Percentiles rank a stretch among this genome's conserved stretches.
Evolutionary conservation across 2,329 filamentous ascomycete genomes (phyloP).

Genomic region (Aureobasidium sp.): DNA sequence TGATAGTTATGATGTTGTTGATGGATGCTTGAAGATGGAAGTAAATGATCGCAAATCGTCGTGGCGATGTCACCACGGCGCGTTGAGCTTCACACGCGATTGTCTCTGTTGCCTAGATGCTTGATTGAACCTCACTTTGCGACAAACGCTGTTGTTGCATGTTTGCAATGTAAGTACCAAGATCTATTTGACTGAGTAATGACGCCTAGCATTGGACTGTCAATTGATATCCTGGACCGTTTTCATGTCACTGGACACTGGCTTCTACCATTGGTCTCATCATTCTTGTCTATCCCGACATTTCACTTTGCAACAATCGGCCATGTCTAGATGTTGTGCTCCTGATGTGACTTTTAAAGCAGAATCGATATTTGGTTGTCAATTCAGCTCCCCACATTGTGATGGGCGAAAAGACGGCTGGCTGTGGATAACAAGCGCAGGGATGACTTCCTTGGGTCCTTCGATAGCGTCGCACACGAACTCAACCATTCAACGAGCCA

Average conservation of each 20-base stretch:
- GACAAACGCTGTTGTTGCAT: not conserved
- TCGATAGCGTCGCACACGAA: not conserved
- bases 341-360: not conserved
- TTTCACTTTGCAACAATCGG: no score
- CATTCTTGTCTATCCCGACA: not conserved
- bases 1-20: not conserved
- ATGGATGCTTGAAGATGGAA: not conserved
- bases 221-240: not conserved
- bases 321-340: not conserved
- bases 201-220: not conserved
- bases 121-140: not conserved
- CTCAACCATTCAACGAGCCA: not conserved
- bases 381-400: not conserved
- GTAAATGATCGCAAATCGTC: not conserved
- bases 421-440: not conserved
- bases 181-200: not conserved
- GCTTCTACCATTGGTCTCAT: not conserved
- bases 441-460: not conserved
- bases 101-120: not conserved
- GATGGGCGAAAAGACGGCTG: not conserved
- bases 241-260: not conserved
- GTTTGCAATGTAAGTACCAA: not conserved
- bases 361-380: not conserved
- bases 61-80: not conserved
- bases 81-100: constrained; percentile 1